Percentiles rank a stretch among this genome's conserved stretches.
Evolutionary conservation across 345 rosid species (phyloP).

Genomic region (Raphanus raphanistrum): DNA sequence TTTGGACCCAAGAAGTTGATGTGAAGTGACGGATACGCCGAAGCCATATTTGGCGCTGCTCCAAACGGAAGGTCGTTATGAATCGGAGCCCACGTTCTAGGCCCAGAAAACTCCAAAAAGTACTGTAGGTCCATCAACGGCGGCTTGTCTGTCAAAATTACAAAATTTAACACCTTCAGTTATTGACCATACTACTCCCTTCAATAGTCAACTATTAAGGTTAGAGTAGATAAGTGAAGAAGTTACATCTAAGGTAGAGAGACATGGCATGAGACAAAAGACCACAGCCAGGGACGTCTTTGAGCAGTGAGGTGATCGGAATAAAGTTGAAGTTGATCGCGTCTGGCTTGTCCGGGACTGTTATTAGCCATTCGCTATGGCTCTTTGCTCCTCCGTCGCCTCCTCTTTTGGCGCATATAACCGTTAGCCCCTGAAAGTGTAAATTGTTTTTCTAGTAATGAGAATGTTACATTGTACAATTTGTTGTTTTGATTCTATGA

Average conservation of each 20-base stretch:
- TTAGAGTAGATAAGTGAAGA: slow-evolving; percentile 12
- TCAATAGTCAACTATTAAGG: background rate
- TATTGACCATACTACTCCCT: background rate
- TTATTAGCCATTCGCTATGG: slow-evolving; percentile 88
- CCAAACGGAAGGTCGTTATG: slow-evolving; percentile 89
- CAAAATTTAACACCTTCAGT: background rate
- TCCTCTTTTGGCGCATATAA: slow-evolving; percentile 69
- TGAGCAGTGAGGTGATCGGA: slow-evolving; percentile 85
- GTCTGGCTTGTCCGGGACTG: slow-evolving; percentile 73
- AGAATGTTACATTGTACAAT: background rate
- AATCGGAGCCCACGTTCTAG: slow-evolving; percentile 86
- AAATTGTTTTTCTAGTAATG: background rate
- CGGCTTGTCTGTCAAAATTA: slow-evolving; percentile 70
- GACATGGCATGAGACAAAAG: slow-evolving; percentile 93
- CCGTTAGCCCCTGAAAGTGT: slow-evolving; percentile 68
- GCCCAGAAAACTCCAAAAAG: slow-evolving; percentile 77
- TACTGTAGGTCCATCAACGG: slow-evolving; percentile 63
- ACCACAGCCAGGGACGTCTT: slow-evolving; percentile 74
- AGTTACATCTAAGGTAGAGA: slow-evolving; percentile 83
- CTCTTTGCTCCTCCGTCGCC: slow-evolving; percentile 54
- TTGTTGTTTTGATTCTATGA: background rate
- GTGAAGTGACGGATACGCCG: slow-evolving; percentile 60
- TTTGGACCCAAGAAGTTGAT: slow-evolving; percentile 82
- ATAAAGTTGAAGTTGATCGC: slow-evolving; percentile 71
- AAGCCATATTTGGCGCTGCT: slow-evolving; percentile 62